Evolutionary conservation across 805 yeast genomes (phyloP).

Genomic region (Schizosaccharomyces japonicus): DNA sequence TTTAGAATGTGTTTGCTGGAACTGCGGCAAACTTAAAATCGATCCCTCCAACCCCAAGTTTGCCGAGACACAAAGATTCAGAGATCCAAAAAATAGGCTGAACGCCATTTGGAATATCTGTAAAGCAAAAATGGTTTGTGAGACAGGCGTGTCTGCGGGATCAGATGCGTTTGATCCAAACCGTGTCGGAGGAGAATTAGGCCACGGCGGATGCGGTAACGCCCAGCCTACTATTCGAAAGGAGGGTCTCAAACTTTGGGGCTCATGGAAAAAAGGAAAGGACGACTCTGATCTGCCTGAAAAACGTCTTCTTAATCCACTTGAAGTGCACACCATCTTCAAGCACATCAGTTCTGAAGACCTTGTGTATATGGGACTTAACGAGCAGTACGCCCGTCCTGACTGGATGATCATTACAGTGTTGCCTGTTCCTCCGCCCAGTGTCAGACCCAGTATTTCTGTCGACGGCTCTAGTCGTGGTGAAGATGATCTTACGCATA

Average conservation of each 20-base stretch:
- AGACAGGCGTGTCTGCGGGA: slow-evolving; percentile 45
- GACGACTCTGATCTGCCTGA: slow-evolving; percentile 73
- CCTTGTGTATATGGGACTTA: slow-evolving; percentile 60
- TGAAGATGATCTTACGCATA: slow-evolving; percentile 95
- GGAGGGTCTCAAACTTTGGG: slow-evolving; percentile 88
- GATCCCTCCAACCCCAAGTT: slow-evolving; percentile 57
- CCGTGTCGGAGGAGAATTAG: slow-evolving; percentile 22
- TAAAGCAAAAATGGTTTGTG: slow-evolving; percentile 73
- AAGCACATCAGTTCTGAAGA: slow-evolving; percentile 76
- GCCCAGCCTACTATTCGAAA: slow-evolving; percentile 85
- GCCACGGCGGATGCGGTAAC: slow-evolving; percentile 96
- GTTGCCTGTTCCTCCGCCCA: slow-evolving; percentile 98
- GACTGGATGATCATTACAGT: slow-evolving; percentile 96
- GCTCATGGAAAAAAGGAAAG: slow-evolving; percentile 90
- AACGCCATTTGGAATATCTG: slow-evolving; percentile 90
- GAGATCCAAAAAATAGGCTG: slow-evolving; percentile 87
- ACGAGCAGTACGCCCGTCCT: slow-evolving; percentile 90
- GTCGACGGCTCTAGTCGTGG: slow-evolving; percentile 95
- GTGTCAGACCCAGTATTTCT: slow-evolving; percentile 95
- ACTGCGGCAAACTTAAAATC: slow-evolving; percentile 80
- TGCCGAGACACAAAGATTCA: slow-evolving; percentile 69
- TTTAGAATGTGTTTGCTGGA: slow-evolving; percentile 93
- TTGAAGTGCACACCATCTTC: slow-evolving; percentile 75
- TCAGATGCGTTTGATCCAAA: slow-evolving; percentile 32
- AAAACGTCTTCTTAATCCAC: slow-evolving; percentile 63